Evolutionary conservation across 805 yeast species (phyloP), one percentile per base, ranked within the genome.

Genomic region (Scheffersomyces spartinae): DNA sequence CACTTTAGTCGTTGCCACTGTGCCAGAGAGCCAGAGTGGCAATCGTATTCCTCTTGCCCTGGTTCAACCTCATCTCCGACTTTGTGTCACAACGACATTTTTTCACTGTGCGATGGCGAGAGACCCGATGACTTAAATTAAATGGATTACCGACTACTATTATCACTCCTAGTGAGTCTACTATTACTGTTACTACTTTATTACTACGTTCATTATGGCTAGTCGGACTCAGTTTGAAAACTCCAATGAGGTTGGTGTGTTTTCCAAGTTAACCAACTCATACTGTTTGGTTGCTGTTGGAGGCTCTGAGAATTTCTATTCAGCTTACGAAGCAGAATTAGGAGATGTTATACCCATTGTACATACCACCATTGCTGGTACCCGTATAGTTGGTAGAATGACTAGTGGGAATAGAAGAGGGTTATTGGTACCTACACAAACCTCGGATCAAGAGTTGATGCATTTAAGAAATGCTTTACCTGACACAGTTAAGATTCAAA

Each of bases 361-460:
- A 36, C 95, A 91, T 51, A 84, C 97, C 28, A 91, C 98, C 32
- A 91, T 91, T 43, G 96, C 96, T 17, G 98, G 98, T 42, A 86
- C 94, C 45, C 78, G 98, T 61, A 91, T 91, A 38, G 79, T 91
- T 33, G 99, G 99, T 46, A 73, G 98, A 56, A 80, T 91, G 93
- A 81, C 95, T 21, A 96, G 95, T 23, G 98, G 95, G 45, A 91
- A 91, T 71, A 79, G 98, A 65, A 74, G 97, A 53, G 99, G 99
- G 18, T 63, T 91, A 37, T 68, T 91, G 31, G 98, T 91, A 9
- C 99, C 99, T 34, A 81, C 94, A 8, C 95, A 86, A 57, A 91
- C 99, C 23, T 83, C 96, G 5, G 99, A 91, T 57, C 97, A 91
- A 59, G 99, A 91, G 58, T 72, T 91, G 39, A 91, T 85, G 78